phyloP scores from a whole-genome alignment of 805 yeast species.

The Myxozyma sirexii region DNA sequence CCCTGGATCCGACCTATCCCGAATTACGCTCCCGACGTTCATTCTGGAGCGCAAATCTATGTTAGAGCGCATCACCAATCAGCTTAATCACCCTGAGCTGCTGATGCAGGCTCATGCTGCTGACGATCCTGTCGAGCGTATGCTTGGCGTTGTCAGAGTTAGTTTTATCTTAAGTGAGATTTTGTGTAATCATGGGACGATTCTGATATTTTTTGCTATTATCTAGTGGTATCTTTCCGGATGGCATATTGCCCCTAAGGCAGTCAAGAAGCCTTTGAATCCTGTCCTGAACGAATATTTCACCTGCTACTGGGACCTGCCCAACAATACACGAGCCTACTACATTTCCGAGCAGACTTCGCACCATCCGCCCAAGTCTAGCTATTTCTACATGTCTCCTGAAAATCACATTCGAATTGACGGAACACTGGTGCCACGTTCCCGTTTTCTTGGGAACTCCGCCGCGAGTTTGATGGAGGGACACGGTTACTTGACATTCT shows the following conservation, averaged over 20 bases:
- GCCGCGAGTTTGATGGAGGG: slow-evolving; percentile 99
- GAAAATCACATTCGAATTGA: slow-evolving; percentile 79
- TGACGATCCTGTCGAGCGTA: slow-evolving; percentile 65
- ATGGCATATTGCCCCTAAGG: slow-evolving; percentile 98
- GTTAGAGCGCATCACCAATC: slow-evolving; percentile 93
- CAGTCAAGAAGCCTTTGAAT: slow-evolving; percentile 94
- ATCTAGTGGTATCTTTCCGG: slow-evolving; percentile 81
- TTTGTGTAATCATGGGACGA: neutral
- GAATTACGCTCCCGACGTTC: slow-evolving; percentile 93
- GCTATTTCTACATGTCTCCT: slow-evolving; percentile 87
- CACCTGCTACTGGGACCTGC: slow-evolving; percentile 88
- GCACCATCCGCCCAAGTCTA: slow-evolving; percentile 98
- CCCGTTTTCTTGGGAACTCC: slow-evolving; percentile 89
- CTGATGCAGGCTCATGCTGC: slow-evolving; percentile 67
- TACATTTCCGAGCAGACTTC: slow-evolving; percentile 93
- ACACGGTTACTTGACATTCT: slow-evolving; percentile 66
- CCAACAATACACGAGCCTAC: slow-evolving; percentile 69
- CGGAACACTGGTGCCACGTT: slow-evolving; percentile 84
- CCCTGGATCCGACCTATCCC: slow-evolving; percentile 86
- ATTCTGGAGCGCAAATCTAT: slow-evolving; percentile 92
- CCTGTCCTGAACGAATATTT: slow-evolving; percentile 93
- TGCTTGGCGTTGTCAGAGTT: slow-evolving; percentile 63
- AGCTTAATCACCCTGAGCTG: slow-evolving; percentile 72
- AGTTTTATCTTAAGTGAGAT: neutral
- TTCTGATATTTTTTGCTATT: neutral